Evolutionary conservation across 306 rosid species (phyloP), one percentile per base, ranked within the genome.

Genomic region (Sindora glabra): DNA sequence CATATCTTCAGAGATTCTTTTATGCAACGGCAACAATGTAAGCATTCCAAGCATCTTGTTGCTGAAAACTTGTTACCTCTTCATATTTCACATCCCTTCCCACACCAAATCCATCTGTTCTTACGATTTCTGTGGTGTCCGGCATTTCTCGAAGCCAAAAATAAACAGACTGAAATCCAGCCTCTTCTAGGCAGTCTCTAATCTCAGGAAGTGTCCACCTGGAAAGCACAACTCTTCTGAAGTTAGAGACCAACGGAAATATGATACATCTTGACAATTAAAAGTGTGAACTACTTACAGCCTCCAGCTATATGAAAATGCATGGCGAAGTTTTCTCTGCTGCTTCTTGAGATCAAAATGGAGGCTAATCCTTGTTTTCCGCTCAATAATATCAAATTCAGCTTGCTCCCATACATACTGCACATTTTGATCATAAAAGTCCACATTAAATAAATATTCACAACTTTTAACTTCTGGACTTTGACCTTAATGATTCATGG

Each of bases 171-270:
- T 17, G 76, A 72, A 83, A 88, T 59, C 98, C 98, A 57, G 92
- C 92, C 62, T 88, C 96, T 71, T 85, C 89, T 59, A 88, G 71
- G 81, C 92, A 91, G 67, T 91, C 98, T 69, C 74, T 85, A 36
- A 91, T 83, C 88, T 91, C 95, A 0, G 98, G 96, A 76, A 91
- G 70, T 6, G 98, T 85, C 98, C 98, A 87, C 81, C 97, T 91
- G 77, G 17, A 5, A 57, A 73, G 17, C 58, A 82, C 60, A 51
- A n/a, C 63, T 9, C 6, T 41, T 18, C 32, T 38, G 42, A 54
- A 25, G 63, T 68, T n/a, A 36, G 38, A 73, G 73, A 50, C 56
- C 27, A 39, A 49, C 65, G 62, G 48, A 48, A 69, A 59, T 21
- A 39, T 6, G 15, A 56, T 10, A 47, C 8, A 29, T 15, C 23